phyloP scores from a whole-genome alignment of 2,329 filamentous ascomycete genomes.

The Colletotrichum cereale region DNA sequence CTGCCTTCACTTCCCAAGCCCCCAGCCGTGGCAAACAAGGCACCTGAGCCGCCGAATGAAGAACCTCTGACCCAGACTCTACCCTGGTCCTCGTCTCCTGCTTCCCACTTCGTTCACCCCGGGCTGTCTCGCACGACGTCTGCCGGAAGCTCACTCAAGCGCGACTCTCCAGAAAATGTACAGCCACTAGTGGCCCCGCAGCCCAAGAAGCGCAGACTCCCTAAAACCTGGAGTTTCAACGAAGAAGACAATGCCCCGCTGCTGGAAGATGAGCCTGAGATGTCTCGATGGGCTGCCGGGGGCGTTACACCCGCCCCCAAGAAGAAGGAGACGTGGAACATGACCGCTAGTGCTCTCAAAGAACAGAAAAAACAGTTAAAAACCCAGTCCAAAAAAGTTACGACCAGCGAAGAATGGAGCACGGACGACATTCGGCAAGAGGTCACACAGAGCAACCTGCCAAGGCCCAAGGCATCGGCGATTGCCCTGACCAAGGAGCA shows the following conservation, averaged over 20 bases:
- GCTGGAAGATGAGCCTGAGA: constrained; percentile 47
- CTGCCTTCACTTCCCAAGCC: constrained; percentile 52
- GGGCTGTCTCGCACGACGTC: constrained; percentile 42
- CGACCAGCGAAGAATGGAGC: constrained; percentile 54
- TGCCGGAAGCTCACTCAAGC: constrained; percentile 54
- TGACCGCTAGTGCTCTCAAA: constrained; percentile 79
- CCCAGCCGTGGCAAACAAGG: constrained; percentile 46
- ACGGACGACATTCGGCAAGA: constrained; percentile 61
- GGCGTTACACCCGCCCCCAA: constrained; percentile 50
- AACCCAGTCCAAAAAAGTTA: constrained; percentile 67
- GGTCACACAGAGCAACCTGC: constrained; percentile 50
- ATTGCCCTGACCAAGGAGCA: constrained; percentile 90
- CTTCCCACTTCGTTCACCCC: constrained; percentile 60
- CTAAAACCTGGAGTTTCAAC: constrained; percentile 57
- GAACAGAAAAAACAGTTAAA: constrained; percentile 82
- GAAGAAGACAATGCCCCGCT: constrained; percentile 43
- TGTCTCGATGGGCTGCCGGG: constrained; percentile 19
- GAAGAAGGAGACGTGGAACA: constrained; percentile 72
- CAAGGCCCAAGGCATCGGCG: constrained; percentile 57
- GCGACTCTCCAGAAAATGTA: constrained; percentile 52
- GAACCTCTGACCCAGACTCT: constrained; percentile 51
- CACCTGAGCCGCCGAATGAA: constrained; percentile 29
- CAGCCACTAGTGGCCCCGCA: constrained; percentile 49
- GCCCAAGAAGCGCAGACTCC: constrained; percentile 75
- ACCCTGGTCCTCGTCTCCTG: constrained; percentile 80